Base-by-base conservation (phyloP, 2,329 filamentous ascomycete genomes). In the Fusarium circinatum region DNA sequence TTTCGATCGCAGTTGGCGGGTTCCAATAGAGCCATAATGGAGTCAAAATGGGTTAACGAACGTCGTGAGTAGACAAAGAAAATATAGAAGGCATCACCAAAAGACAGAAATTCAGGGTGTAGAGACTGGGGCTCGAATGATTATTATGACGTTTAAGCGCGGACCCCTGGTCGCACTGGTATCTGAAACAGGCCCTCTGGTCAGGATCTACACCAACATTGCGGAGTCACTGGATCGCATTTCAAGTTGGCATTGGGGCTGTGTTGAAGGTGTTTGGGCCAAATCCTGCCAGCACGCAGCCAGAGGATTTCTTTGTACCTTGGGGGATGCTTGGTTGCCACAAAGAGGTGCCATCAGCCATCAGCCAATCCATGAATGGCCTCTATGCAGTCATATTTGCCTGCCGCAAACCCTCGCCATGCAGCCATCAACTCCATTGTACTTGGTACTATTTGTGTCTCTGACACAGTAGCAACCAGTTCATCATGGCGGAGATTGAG, bases 1-100 rank as follows among this genome's bases (percentile, higher is more conserved):
- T 93, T 91, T 75, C 90, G 90, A 1, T 89, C 91, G 80, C 80
- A 92, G 63, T 81, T 92, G 34, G 88, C 89, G 3, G 80, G 91
- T 73, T 80, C 92, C 72, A 82, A 92, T 76, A 82, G 92, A 32
- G 78, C 88, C n/a, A 80, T 92, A 75, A 89, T 90, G 2, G 30
- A 55, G 36, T 34, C 28, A 11, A 47, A 38, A 47, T 48, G 28
- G 10, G 36, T 41, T 45, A 68, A 63, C 24, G 55, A 72, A 39
- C n/a, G 66, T 62, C 38, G 59, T 58, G n/a, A 39, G 51, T 51
- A 30, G 26, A 42, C 47, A 51, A 30, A 49, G 32, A 39, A 69
- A 51, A 47, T 42, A 57, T 26, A 38, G 62, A 68, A 67, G 61
- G 38, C 61, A 72, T 75, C 67, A 38, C 59, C 64, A 66, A 63